These are phyloP conservation scores for Exophiala spinifera DNA, from an alignment of 2,329 filamentous ascomycete species.

Conservation along the genomic window DNA sequence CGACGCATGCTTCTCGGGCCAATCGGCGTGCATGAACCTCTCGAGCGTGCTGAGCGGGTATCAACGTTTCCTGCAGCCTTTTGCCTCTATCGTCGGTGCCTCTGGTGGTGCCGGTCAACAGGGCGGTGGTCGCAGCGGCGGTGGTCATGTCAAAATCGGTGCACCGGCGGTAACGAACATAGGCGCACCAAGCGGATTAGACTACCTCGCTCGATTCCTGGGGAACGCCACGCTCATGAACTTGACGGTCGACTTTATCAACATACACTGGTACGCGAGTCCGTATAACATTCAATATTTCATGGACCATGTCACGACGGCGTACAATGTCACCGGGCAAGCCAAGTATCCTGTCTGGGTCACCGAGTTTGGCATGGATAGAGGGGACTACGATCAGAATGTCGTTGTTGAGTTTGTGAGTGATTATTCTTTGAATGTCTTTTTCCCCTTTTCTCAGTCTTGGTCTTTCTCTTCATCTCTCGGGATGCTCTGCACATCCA, in stretches of 20 bases:
- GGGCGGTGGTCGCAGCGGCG: too few relatives aligned
- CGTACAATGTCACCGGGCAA: constrained; percentile 33
- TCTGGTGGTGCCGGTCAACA: too few relatives aligned
- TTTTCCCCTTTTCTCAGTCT: too few relatives aligned
- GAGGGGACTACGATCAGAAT: constrained; percentile 35
- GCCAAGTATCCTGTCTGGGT: constrained; percentile 42
- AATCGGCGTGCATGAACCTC: constrained; percentile 38
- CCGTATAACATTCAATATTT: constrained; percentile 38
- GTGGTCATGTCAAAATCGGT: constrained; percentile 35
- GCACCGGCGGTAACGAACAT: constrained; percentile 41
- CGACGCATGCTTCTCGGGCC: constrained; percentile 36
- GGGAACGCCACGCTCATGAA: constrained; percentile 32
- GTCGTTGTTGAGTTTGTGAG: constrained; percentile 32
- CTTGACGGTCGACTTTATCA: constrained; percentile 39
- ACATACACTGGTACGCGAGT: constrained; percentile 46
- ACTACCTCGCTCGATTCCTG: constrained; percentile 42
- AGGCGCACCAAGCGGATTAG: constrained; percentile 34
- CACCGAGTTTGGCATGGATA: constrained; percentile 49
- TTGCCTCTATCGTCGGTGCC: constrained; percentile 29
- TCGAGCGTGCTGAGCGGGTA: constrained; percentile 36
- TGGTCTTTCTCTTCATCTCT: too few relatives aligned
- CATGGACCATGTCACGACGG: constrained; percentile 36
- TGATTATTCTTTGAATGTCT: too few relatives aligned
- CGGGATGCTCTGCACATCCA: too few relatives aligned
- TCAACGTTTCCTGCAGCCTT: constrained; percentile 40